A percentile compares a stretch with the other conserved stretches of the same genome.
Conservation (phyloP, 2,329 filamentous ascomycete genomes). For the Lithohypha guttulata region DNA sequence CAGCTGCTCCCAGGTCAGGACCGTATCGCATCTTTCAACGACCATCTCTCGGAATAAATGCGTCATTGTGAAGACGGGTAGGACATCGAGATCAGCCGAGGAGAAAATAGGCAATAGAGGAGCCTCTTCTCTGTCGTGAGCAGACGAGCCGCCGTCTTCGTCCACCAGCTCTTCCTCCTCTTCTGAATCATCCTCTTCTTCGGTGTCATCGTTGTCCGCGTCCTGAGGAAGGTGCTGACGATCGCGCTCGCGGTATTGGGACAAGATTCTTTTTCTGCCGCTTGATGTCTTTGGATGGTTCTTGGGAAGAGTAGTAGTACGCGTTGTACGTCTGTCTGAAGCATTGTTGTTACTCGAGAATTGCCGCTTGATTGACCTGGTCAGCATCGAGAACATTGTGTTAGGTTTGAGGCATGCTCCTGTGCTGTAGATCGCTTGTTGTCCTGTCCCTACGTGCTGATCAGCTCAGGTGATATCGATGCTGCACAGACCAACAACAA, state of each 20-base stretch:
- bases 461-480: neutral
- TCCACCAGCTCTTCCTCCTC: conserved; percentile 28
- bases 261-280: neutral
- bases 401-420: neutral
- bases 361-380: neutral
- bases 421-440: neutral
- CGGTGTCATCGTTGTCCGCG: conserved; percentile 23
- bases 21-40: conserved; percentile 77
- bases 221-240: neutral
- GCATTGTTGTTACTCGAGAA: no score
- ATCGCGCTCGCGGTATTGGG: neutral
- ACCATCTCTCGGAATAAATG: conserved; percentile 82
- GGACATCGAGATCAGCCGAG: conserved; percentile 64
- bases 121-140: conserved; percentile 35
- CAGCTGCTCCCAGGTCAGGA: conserved; percentile 86
- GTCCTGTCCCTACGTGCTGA: neutral
- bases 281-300: no score
- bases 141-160: conserved; percentile 30
- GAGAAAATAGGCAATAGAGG: conserved; percentile 69
- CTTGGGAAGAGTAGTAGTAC: no score
- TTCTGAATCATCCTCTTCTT: conserved; percentile 31
- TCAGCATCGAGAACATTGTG: conserved; percentile 5
- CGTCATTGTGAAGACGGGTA: conserved; percentile 83
- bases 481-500: neutral
- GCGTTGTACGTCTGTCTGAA: no score